Conservation (phyloP, 441 rosid species). For the Theobroma grandiflorum region DNA sequence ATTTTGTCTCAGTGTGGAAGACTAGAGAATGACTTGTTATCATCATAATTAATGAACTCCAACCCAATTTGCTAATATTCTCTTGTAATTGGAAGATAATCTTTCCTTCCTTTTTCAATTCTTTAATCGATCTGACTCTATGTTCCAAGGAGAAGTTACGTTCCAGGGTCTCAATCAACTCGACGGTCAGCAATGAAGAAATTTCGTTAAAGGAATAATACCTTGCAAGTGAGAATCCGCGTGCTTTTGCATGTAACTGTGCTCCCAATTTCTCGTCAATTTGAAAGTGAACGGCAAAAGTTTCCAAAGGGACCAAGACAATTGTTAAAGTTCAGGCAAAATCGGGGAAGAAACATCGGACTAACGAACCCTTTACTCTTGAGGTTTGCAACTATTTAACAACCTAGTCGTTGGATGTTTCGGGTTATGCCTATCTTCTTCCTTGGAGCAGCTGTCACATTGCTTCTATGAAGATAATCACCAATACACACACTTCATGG, state of each 20-base stretch:
- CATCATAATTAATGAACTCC: not conserved
- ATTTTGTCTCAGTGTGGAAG: not conserved
- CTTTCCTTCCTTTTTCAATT: not conserved
- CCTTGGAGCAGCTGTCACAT: not conserved
- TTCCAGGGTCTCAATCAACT: not conserved
- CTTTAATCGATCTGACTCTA: not conserved
- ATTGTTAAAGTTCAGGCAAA: not conserved
- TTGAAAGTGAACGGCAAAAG: not conserved
- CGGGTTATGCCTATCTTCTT: not conserved
- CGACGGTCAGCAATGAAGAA: too few relatives aligned
- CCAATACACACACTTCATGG: not conserved
- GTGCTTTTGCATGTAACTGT: not conserved
- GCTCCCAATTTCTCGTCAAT: not conserved
- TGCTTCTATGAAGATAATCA: not conserved
- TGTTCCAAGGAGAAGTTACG: not conserved
- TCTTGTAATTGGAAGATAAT: not conserved
- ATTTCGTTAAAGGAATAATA: too few relatives aligned
- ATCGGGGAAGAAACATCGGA: not conserved
- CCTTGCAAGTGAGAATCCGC: not conserved
- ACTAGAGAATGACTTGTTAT: not conserved
- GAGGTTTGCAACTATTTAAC: not conserved
- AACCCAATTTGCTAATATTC: not conserved
- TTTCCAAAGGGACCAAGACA: not conserved
- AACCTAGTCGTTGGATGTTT: not conserved
- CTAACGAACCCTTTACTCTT: not conserved